phyloP scores from a whole-genome alignment of 2,329 filamentous ascomycete species.

The Xylariaceae sp. region DNA sequence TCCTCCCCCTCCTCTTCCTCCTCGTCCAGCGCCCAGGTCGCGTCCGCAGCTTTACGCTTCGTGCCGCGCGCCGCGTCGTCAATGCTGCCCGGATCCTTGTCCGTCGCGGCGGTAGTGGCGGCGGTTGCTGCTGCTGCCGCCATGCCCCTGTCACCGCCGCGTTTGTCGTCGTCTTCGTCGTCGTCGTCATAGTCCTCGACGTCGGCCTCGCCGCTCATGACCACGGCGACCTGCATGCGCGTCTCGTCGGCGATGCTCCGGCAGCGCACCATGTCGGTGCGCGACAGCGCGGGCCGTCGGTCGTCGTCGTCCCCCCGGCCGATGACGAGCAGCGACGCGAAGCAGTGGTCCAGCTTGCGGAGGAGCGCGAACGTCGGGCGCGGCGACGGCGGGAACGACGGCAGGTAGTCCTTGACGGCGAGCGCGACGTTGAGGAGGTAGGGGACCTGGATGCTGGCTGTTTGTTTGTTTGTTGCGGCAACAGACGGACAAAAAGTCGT shows the following conservation, averaged over 20 bases:
- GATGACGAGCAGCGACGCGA: slow-evolving; percentile 65
- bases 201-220: slow-evolving; percentile 49
- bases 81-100: slow-evolving; percentile 3
- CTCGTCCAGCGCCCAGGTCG: slow-evolving; percentile 8
- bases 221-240: slow-evolving; percentile 61
- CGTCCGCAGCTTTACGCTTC: no score
- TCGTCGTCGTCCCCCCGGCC: slow-evolving; percentile 68
- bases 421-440: slow-evolving; percentile 74
- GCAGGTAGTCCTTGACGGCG: slow-evolving; percentile 63
- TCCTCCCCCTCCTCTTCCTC: slow-evolving; percentile 1
- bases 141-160: background rate
- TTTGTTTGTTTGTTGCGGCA: no score
- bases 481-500: no score
- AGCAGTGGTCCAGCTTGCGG: slow-evolving; percentile 75
- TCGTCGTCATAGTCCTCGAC: slow-evolving; percentile 31
- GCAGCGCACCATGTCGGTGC: slow-evolving; percentile 80
- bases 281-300: slow-evolving; percentile 53
- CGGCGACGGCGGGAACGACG: slow-evolving; percentile 62
- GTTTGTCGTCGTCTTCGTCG: background rate
- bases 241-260: slow-evolving; percentile 74
- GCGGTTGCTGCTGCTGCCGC: no score
- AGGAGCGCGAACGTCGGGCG: slow-evolving; percentile 63
- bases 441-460: slow-evolving; percentile 72
- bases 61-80: slow-evolving; percentile 7
- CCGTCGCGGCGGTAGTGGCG: no score